A percentile compares a stretch with the other conserved stretches of the same genome.
Conservation (phyloP, 148 eudicot genomes). For the Gaultheria prostrata region DNA sequence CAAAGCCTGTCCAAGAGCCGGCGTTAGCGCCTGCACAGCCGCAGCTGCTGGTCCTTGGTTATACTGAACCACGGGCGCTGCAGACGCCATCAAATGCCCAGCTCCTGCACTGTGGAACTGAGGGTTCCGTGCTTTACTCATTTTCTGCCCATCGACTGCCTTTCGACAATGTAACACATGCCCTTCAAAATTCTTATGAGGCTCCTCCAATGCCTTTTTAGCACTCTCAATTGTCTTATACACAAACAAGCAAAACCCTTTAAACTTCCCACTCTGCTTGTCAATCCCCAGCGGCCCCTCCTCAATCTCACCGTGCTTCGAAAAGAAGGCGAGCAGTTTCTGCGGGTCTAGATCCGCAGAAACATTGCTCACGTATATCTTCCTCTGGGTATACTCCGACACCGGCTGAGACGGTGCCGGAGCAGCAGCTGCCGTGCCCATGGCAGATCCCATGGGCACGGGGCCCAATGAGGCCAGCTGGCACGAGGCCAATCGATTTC, state of each 20-base stretch:
- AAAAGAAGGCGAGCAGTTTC: conserved; percentile 52
- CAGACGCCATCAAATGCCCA: background rate
- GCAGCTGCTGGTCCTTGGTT: background rate
- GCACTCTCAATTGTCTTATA: conserved; percentile 69
- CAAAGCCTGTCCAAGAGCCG: conserved; percentile 10
- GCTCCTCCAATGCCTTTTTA: conserved; percentile 74
- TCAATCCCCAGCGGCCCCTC: conserved; percentile 93
- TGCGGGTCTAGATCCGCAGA: conserved; percentile 61
- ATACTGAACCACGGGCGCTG: background rate
- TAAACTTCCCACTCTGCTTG: conserved; percentile 73
- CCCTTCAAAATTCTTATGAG: conserved; percentile 84
- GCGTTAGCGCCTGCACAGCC: background rate
- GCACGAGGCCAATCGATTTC: conserved; percentile 61
- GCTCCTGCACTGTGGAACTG: background rate
- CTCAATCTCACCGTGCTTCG: conserved; percentile 84
- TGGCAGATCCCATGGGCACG: conserved; percentile 28
- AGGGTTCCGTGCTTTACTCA: background rate
- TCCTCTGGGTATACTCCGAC: conserved; percentile 84
- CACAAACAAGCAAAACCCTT: conserved; percentile 82
- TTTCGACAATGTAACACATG: conserved; percentile 60
- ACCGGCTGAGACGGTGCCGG: conserved; percentile 19
- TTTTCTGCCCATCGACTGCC: conserved; percentile 84
- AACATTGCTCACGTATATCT: conserved; percentile 89
- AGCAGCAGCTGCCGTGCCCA: conserved; percentile 1
- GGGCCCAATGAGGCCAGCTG: conserved; percentile 91